Evolutionary conservation across 73 alveolate genomes (phyloP), one percentile per base, ranked within the genome.

Genomic region (Effrenium voratum): DNA sequence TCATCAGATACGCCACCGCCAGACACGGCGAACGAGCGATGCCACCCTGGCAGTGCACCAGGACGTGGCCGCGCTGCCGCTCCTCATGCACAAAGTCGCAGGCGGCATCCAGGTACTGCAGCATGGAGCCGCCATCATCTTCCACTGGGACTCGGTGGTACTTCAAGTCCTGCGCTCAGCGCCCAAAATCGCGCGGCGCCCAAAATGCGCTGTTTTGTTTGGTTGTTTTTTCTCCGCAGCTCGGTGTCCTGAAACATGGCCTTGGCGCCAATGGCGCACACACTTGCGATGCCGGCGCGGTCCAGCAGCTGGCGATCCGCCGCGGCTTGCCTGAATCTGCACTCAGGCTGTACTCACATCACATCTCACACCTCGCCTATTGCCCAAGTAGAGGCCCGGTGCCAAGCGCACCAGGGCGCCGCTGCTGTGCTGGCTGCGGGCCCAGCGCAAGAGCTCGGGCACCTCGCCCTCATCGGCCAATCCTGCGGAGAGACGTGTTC

Each of bases 21-120:
- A 70, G 59, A n/a, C 76, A 70, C 0, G 97, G 88, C 63, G 97
- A 90, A 26, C 97, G 97, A 44, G 28, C 68, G 97, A 90, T 90
- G 97, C 97, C 97, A 34, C 97, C 97, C 80, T 90, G 66, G 97
- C 97, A 90, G n/a, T 90, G 97, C 26, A 90, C 97, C 45, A 70
- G 87, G 32, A 70, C 97, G 0, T 86, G 55, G 32, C 86, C 97
- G 12, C n/a, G 30, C 19, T 76, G 52, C 1, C 76, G 88, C 32
- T 90, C 77, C 52, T 75, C 52, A 43, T 90, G 97, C 13, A 66
- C 46, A 75, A 90, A 90, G 82, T 66, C 97, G 59, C 87, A 90
- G n/a, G 83, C 82, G 0, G 50, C 55, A 38, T 90, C 88, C 45
- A 90, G 13, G 75, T 46, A 90, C 34, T 75, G 77, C 24, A 70